Evolutionary conservation across 495 filamentous ascomycete species (phyloP).

Genomic region (Aspergillus conjunctus): DNA sequence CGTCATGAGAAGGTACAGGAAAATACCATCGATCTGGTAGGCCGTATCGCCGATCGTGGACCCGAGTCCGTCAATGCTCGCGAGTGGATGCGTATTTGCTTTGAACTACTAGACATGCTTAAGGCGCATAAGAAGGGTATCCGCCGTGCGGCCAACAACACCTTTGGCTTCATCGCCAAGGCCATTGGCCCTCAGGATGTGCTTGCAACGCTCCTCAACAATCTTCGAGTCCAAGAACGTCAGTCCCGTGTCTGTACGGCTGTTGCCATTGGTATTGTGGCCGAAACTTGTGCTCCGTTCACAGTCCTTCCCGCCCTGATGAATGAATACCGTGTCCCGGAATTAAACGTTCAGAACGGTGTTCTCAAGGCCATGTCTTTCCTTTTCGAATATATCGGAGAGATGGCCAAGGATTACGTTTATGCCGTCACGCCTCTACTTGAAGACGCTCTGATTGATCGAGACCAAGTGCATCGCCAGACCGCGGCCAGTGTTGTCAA

Average conservation of each 20-base stretch:
- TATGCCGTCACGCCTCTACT: slow-evolving; percentile 97
- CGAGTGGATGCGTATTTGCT: slow-evolving; percentile 99
- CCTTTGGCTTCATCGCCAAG: slow-evolving; percentile 99
- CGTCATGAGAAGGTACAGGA: slow-evolving; percentile 99
- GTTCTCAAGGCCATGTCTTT: slow-evolving; percentile 97
- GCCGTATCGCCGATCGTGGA: slow-evolving; percentile 96
- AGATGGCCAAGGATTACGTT: slow-evolving; percentile 99
- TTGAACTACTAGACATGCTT: slow-evolving; percentile 98
- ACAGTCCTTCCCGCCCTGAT: slow-evolving; percentile 98
- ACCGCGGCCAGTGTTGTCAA: slow-evolving; percentile 96
- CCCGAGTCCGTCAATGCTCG: slow-evolving; percentile 94
- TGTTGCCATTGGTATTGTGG: slow-evolving; percentile 99
- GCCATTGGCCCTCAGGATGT: slow-evolving; percentile 99
- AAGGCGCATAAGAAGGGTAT: slow-evolving; percentile 99
- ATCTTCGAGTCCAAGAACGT: slow-evolving; percentile 94
- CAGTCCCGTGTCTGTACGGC: slow-evolving; percentile 98
- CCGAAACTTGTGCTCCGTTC: slow-evolving; percentile 98
- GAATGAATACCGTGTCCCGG: slow-evolving; percentile 99
- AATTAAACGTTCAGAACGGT: slow-evolving; percentile 98
- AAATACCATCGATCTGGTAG: slow-evolving; percentile 98
- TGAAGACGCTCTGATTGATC: slow-evolving; percentile 95
- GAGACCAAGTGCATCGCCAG: slow-evolving; percentile 97
- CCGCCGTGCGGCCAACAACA: slow-evolving; percentile 98
- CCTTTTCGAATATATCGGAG: slow-evolving; percentile 98
- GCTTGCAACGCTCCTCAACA: slow-evolving; percentile 92